Evolutionary conservation across 139 green algal genomes (phyloP).

Genomic region (Chlorella sp.): DNA sequence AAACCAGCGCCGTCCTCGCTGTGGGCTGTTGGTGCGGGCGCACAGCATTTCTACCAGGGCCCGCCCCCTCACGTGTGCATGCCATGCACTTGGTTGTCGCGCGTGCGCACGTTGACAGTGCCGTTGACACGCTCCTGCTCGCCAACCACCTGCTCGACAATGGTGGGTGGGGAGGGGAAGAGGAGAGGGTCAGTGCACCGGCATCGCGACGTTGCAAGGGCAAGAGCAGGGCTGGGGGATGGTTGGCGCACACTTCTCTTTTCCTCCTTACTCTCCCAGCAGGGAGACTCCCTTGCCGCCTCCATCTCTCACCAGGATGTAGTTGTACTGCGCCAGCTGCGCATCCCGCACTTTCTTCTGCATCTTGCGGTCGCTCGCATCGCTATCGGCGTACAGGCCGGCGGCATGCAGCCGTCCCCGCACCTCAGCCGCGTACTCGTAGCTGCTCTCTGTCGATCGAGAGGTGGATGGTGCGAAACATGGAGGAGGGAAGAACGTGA

Average conservation of each 20-base stretch:
- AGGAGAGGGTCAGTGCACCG: too few relatives aligned
- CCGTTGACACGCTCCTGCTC: slow-evolving; percentile 72
- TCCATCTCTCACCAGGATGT: slow-evolving; percentile 93
- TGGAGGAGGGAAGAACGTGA: too few relatives aligned
- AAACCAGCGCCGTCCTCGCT: too few relatives aligned
- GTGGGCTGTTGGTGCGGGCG: neutral
- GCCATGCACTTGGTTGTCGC: slow-evolving; percentile 87
- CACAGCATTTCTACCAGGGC: neutral
- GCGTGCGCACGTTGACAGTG: slow-evolving; percentile 93
- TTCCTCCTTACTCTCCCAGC: too few relatives aligned
- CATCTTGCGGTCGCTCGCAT: slow-evolving; percentile 91
- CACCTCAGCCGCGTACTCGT: slow-evolving; percentile 82
- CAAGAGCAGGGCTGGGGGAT: too few relatives aligned
- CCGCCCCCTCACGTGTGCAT: slow-evolving; percentile 3
- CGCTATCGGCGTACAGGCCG: slow-evolving; percentile 78
- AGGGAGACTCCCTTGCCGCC: too few relatives aligned
- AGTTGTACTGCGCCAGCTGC: slow-evolving; percentile 97
- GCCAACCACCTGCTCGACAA: slow-evolving; percentile 71
- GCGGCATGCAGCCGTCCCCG: slow-evolving; percentile 58
- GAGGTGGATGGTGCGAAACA: too few relatives aligned
- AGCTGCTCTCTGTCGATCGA: slow-evolving; percentile 58
- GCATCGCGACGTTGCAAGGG: too few relatives aligned
- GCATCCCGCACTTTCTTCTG: slow-evolving; percentile 98
- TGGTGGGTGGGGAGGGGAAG: too few relatives aligned
- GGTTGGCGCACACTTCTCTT: too few relatives aligned